Evolutionary conservation across 306 rosid genomes (phyloP).

Genomic region (Cicer judaicum): DNA sequence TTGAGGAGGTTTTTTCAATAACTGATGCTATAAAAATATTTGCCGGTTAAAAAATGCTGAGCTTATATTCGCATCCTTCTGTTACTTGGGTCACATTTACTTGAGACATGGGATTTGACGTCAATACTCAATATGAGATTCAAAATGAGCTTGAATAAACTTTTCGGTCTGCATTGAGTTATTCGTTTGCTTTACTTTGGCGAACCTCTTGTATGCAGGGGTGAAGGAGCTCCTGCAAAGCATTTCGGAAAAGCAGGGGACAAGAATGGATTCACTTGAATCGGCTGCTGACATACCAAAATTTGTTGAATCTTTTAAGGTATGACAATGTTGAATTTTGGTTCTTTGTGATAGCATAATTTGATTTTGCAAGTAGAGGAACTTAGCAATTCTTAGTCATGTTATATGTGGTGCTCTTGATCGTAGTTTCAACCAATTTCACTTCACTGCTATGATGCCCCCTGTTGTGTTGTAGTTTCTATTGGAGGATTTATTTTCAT

Average conservation of each 20-base stretch:
- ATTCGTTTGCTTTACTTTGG: conserved; percentile 34
- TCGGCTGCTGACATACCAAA: conserved; percentile 80
- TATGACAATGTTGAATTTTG: conserved; percentile 49
- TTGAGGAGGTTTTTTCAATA: conserved; percentile 30
- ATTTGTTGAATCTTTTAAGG: conserved; percentile 82
- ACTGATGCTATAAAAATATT: conserved; percentile 7
- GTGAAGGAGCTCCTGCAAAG: conserved; percentile 85
- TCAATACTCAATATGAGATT: conserved; percentile 36
- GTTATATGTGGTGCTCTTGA: conserved; percentile 25
- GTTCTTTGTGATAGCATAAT: conserved; percentile 42
- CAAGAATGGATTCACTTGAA: conserved; percentile 75
- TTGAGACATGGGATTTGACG: conserved; percentile 15
- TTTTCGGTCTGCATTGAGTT: conserved; percentile 27
- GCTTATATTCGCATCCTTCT: conserved; percentile 21
- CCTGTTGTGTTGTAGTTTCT: conserved; percentile 9
- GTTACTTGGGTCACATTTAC: conserved; percentile 14
- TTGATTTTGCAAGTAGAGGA: conserved; percentile 27
- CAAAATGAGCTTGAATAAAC: conserved; percentile 24
- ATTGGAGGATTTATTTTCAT: conserved; percentile 2
- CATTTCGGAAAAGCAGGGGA: conserved; percentile 93
- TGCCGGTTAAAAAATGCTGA: conserved; percentile 10
- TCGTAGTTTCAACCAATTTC: conserved; percentile 29
- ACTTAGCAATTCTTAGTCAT: conserved; percentile 1
- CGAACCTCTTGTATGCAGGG: conserved; percentile 57
- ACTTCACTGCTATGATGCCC: not conserved